Conservation (phyloP, 495 filamentous ascomycete species). For the Neurospora discreta region DNA sequence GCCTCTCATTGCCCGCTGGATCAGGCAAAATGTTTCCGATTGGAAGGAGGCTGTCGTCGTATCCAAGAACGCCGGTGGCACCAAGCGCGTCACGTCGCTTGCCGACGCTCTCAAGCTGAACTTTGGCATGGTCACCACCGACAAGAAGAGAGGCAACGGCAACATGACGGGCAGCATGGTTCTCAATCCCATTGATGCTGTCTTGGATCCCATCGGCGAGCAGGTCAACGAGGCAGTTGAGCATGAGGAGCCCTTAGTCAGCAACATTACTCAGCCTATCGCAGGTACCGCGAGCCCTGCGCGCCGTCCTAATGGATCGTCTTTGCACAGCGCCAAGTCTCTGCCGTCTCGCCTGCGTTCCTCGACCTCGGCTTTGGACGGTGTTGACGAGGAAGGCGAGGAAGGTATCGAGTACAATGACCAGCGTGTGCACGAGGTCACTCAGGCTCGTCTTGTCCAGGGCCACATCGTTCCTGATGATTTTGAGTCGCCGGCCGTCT, state of each 20-base stretch:
- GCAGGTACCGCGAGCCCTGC: conserved; percentile 30
- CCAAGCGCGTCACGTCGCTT: conserved; percentile 91
- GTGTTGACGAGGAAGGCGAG: conserved; percentile 34
- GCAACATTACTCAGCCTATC: conserved; percentile 11
- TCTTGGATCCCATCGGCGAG: conserved; percentile 16
- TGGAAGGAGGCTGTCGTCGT: conserved; percentile 93
- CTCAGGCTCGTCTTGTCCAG: conserved; percentile 84
- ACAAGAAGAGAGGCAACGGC: conserved; percentile 57
- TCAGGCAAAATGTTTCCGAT: conserved; percentile 69
- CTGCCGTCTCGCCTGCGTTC: conserved; percentile 21
- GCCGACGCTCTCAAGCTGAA: conserved; percentile 94
- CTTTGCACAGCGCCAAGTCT: neutral
- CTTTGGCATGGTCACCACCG: conserved; percentile 94
- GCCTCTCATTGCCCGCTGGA: conserved; percentile 92
- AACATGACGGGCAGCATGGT: conserved; percentile 62
- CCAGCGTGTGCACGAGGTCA: conserved; percentile 77
- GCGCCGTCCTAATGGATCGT: conserved; percentile 21
- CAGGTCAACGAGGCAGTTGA: conserved; percentile 15
- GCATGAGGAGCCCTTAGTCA: neutral
- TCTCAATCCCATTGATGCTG: conserved; percentile 38
- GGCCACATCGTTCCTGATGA: conserved; percentile 95
- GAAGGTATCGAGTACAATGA: conserved; percentile 67
- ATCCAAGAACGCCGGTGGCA: conserved; percentile 95
- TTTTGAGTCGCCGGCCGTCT: conserved; percentile 64
- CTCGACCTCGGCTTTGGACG: conserved; percentile 30